phyloP scores from a whole-genome alignment of 139 green algal genomes.

The Prasinococcaceae sp. region DNA sequence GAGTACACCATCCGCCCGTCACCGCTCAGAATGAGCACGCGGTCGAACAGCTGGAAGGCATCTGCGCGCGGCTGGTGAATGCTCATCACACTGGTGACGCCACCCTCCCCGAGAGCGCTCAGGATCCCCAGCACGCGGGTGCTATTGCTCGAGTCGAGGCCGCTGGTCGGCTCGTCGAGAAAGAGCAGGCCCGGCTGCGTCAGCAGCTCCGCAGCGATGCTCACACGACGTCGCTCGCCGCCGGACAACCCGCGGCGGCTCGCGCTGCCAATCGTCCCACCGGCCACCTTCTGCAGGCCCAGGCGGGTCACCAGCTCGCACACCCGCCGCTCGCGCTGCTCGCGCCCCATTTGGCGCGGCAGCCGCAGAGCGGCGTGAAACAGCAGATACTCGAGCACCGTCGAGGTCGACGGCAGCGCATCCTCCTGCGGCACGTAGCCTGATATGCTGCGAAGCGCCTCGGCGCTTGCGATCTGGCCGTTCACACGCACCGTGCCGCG shows the following conservation, averaged over 20 bases:
- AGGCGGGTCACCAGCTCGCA: slow-evolving; percentile 3
- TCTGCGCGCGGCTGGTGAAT: slow-evolving; percentile 89
- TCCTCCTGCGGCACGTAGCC: slow-evolving; percentile 12
- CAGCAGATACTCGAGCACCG: slow-evolving; percentile 46
- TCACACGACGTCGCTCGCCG: slow-evolving; percentile 50
- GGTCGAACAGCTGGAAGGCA: no score
- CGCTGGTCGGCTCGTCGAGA: slow-evolving; percentile 70
- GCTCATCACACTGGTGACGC: slow-evolving; percentile 68
- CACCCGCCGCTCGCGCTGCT: slow-evolving; percentile 6
- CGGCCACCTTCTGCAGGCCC: slow-evolving; percentile 13
- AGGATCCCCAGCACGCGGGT: slow-evolving; percentile 36
- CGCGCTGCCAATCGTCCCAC: slow-evolving; percentile 14
- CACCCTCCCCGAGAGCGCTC: slow-evolving; percentile 29
- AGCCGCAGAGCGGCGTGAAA: slow-evolving; percentile 51
- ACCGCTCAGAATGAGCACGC: no score
- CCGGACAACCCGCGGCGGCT: slow-evolving; percentile 21
- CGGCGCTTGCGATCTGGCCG: slow-evolving; percentile 2
- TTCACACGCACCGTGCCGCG: slow-evolving; percentile 6
- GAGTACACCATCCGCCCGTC: no score
- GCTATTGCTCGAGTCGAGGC: slow-evolving; percentile 44
- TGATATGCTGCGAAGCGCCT: slow-evolving; percentile 22
- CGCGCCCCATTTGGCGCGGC: slow-evolving; percentile 3
- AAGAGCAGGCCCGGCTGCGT: slow-evolving; percentile 58
- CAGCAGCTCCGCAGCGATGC: slow-evolving; percentile 61
- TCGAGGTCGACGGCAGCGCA: slow-evolving; percentile 6